phyloP scores from a whole-genome alignment of 2,329 filamentous ascomycete genomes.

The Hypoxylon sp. region DNA sequence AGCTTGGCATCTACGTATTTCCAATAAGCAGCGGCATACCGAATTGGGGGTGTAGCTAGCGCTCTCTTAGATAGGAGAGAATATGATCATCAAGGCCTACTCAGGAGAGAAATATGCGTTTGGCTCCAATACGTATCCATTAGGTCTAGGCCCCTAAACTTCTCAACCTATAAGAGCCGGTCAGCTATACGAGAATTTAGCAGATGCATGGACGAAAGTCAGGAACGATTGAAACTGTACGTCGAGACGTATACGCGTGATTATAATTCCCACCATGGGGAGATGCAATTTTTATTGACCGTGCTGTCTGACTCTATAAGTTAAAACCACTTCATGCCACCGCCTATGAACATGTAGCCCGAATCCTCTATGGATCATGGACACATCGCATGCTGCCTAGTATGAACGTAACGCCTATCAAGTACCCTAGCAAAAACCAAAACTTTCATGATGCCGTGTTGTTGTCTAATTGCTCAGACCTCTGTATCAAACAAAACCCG shows the following conservation, averaged over 20 bases:
- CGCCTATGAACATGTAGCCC: background rate
- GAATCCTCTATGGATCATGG: constrained; percentile 3
- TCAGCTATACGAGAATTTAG: background rate
- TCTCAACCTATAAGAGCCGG: background rate
- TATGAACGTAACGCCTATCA: constrained; percentile 13
- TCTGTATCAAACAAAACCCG: background rate
- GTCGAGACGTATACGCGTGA: background rate
- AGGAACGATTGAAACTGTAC: background rate
- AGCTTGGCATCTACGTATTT: background rate
- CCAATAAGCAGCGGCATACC: background rate
- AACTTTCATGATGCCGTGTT: constrained; percentile 7
- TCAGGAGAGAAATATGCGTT: background rate
- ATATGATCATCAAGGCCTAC: background rate
- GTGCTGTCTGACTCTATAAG: constrained; percentile 6
- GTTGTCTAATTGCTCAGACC: constrained; percentile 12
- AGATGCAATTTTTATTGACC: constrained; percentile 13
- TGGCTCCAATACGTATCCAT: background rate
- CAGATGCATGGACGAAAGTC: background rate
- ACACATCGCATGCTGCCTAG: constrained; percentile 14
- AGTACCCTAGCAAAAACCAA: constrained; percentile 4
- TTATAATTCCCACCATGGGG: background rate
- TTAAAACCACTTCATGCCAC: constrained; percentile 2
- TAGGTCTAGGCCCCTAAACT: background rate
- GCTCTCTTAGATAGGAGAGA: background rate
- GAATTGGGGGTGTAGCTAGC: background rate